Base-by-base conservation (phyloP, 495 filamentous ascomycete genomes). In the Aspergillus ostianus region DNA sequence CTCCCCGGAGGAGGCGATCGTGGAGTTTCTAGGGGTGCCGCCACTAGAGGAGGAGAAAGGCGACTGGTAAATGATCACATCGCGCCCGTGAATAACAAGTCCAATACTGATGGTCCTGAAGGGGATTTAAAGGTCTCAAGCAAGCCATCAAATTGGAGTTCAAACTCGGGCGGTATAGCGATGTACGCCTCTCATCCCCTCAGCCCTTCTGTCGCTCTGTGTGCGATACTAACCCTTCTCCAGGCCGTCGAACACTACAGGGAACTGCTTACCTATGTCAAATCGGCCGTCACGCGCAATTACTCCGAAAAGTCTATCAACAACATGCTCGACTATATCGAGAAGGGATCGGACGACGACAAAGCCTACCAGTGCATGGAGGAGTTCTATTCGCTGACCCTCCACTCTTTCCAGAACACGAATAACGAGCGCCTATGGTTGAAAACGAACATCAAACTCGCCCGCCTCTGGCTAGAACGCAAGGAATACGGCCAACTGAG, bases 251-350 rank as follows among this genome's bases (percentile, higher is more conserved):
- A 95, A 75, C 92, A 98, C 68, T 98, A 96, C 73, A 85, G 82
- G 58, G 93, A 98, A 71, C 91, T 98, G 27, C 86, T 98, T 60
- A 98, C 92, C 36, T 98, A 98, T 70, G 93, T 98, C 75, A 95
- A 93, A 70, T 94, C 91, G 26, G 93, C 94, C 21, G 93, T 98
- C 53, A 98, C 95, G 23, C 89, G 94, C 55, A 98, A 98, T 73
- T 97, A 98, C 73, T 97, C 95, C 9, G 94, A 98, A 72, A 98
- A 98, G 73, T 97, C 93, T 10, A 96, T 98, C 74, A 97, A 97
- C 77, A 98, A 97, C 70, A 97, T 98, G 87, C 90, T 98, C 29
- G 96, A 98, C 76, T 96, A 88, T 73, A 95, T 98, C 68, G 93
- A 97, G 76, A 97, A 97, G 73, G 86, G 86, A 48, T 90, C 91